Conservation (phyloP, 352 stramenopile genomes). For the Pythium brachiatum region DNA sequence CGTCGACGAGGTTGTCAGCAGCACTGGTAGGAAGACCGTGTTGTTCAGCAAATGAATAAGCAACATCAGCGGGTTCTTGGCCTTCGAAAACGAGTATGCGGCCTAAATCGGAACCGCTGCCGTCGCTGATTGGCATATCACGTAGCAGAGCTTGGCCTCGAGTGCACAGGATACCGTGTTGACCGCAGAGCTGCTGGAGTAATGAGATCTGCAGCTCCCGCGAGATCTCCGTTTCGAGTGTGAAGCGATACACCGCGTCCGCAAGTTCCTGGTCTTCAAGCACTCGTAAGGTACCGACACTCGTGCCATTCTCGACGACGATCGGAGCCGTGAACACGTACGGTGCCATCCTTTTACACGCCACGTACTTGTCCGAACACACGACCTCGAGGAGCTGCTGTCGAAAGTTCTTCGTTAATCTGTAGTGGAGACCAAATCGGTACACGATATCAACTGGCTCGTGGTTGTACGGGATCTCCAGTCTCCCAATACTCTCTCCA, state of each 20-base stretch:
- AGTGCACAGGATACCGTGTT: conserved; percentile 54
- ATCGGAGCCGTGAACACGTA: conserved; percentile 59
- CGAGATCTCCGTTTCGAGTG: conserved; percentile 47
- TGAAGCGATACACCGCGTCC: conserved; percentile 63
- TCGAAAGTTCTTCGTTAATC: conserved; percentile 37
- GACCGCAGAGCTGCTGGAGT: conserved; percentile 56
- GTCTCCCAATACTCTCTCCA: conserved; percentile 30
- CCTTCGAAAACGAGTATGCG: conserved; percentile 60
- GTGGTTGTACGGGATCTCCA: conserved; percentile 48
- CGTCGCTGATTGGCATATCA: conserved; percentile 37
- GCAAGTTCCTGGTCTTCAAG: conserved; percentile 69
- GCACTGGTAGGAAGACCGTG: conserved; percentile 37
- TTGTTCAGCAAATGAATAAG: conserved; percentile 62
- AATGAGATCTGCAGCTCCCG: conserved; percentile 42
- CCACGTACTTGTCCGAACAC: conserved; percentile 52
- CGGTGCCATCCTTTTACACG: conserved; percentile 40
- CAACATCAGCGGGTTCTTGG: conserved; percentile 68
- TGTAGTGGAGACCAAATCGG: conserved; percentile 38
- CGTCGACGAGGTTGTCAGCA: conserved; percentile 47
- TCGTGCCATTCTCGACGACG: conserved; percentile 43
- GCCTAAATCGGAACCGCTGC: conserved; percentile 35
- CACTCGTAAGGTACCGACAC: conserved; percentile 36
- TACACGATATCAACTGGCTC: conserved; percentile 59
- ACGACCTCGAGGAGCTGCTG: conserved; percentile 45
- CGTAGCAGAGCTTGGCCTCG: conserved; percentile 53